phyloP scores from a whole-genome alignment of 23 red algal genomes.

The Gracilariopsis chorda region DNA sequence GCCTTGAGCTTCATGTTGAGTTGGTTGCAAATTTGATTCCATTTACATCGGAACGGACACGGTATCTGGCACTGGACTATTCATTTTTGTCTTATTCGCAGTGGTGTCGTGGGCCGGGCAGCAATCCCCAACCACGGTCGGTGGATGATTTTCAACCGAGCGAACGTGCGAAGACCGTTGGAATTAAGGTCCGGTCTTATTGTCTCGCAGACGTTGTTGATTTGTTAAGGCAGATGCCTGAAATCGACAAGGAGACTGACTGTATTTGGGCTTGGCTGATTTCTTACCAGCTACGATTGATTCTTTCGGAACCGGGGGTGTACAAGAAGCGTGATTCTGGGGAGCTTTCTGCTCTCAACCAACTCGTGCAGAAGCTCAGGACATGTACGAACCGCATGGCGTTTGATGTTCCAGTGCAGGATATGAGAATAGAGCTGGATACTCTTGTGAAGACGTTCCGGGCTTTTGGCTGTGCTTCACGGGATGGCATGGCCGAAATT shows the following conservation, averaged over 20 bases:
- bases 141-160: constrained; percentile 4
- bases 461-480: not conserved
- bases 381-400: constrained; percentile 11
- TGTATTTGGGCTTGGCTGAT: constrained; percentile 6
- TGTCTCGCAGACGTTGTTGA: constrained; percentile 29
- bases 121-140: not conserved
- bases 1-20: constrained; percentile 43
- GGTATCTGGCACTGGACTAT: constrained; percentile 5
- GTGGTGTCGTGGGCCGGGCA: constrained; percentile 27
- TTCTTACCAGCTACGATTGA: not conserved
- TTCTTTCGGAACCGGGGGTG: not conserved
- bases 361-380: constrained; percentile 11
- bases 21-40: constrained; percentile 46
- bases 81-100: constrained; percentile 21
- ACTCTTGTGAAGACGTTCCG: not conserved
- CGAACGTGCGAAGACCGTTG: not conserved
- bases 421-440: constrained; percentile 42
- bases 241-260: constrained; percentile 36
- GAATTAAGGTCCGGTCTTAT: not conserved
- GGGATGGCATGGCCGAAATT: not conserved
- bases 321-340: not conserved
- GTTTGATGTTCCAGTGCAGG: constrained; percentile 6
- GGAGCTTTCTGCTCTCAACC: not conserved
- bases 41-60: not conserved
- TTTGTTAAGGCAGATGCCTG: not conserved